These are phyloP conservation scores for Plectosphaerella plurivora DNA, from an alignment of 2,329 filamentous ascomycete species.

Conservation along the genomic window DNA sequence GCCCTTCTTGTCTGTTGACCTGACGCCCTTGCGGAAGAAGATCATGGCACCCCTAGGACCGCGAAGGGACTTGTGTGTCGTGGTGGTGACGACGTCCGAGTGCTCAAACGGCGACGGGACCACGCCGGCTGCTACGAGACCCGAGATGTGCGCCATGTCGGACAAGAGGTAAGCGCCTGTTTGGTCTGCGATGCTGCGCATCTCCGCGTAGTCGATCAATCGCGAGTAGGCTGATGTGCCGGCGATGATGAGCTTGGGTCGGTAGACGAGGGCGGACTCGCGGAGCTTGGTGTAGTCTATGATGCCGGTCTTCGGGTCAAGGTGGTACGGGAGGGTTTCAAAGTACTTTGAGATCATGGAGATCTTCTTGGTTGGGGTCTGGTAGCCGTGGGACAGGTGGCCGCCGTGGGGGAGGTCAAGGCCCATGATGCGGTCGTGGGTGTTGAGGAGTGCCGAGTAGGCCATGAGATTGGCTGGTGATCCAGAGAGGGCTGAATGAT, in stretches of 20 bases:
- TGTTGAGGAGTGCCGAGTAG: constrained; percentile 88
- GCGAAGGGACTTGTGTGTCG: constrained; percentile 94
- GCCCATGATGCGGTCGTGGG: constrained; percentile 95
- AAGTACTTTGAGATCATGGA: constrained; percentile 99
- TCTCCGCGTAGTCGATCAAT: constrained; percentile 88
- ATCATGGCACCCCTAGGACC: constrained; percentile 96
- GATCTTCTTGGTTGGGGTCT: constrained; percentile 90
- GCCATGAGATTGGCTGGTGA: constrained; percentile 79
- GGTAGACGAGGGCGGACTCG: constrained; percentile 80
- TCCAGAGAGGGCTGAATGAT: constrained; percentile 66
- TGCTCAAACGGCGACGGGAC: constrained; percentile 84
- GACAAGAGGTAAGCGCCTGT: constrained; percentile 87
- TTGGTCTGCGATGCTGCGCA: constrained; percentile 88
- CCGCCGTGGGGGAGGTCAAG: constrained; percentile 95
- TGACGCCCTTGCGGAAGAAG: constrained; percentile 92
- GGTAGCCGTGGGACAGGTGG: constrained; percentile 94
- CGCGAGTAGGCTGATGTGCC: constrained; percentile 95
- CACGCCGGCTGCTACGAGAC: constrained; percentile 86
- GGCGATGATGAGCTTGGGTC: constrained; percentile 92
- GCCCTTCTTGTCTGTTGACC: constrained; percentile 79
- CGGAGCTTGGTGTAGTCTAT: constrained; percentile 95
- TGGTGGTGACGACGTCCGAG: constrained; percentile 95
- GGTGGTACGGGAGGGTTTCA: constrained; percentile 91
- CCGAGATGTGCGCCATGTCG: constrained; percentile 97
- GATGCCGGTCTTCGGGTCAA: constrained; percentile 83